A percentile compares a stretch with the other conserved stretches of the same genome.
Conservation (phyloP, 108 stramenopile species). For the Cylindrotheca fusiformis region DNA sequence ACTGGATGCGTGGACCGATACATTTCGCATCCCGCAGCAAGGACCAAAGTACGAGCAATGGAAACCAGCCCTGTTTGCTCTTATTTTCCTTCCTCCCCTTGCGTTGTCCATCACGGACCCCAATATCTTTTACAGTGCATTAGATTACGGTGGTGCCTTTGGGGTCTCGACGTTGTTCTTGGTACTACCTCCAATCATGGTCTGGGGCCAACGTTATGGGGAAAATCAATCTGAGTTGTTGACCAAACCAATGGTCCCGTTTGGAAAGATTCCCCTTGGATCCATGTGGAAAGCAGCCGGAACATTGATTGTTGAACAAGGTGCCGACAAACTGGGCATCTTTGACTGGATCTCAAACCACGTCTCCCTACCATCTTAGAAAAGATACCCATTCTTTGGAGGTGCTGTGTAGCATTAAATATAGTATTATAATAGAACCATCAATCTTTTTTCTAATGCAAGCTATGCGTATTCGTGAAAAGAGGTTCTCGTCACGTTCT, state of each 20-base stretch:
- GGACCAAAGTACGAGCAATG: slow-evolving; percentile 49
- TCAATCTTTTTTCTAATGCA: too few species aligned
- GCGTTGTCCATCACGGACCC: slow-evolving; percentile 41
- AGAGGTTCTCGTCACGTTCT: too few species aligned
- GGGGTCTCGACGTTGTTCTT: slow-evolving; percentile 69
- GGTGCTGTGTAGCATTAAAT: too few species aligned
- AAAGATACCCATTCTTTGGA: too few species aligned
- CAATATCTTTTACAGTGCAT: slow-evolving; percentile 53
- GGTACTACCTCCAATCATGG: slow-evolving; percentile 72
- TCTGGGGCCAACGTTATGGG: slow-evolving; percentile 73
- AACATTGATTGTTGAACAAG: slow-evolving; percentile 75
- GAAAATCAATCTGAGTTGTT: slow-evolving; percentile 37
- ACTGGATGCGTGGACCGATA: slow-evolving; percentile 76
- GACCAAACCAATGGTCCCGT: slow-evolving; percentile 60
- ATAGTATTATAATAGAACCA: too few species aligned
- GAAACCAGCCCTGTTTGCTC: slow-evolving; percentile 57
- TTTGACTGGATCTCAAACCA: slow-evolving; percentile 36
- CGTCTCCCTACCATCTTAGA: too few species aligned
- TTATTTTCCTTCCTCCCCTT: slow-evolving; percentile 51
- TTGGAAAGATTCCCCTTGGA: slow-evolving; percentile 66
- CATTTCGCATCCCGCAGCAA: slow-evolving; percentile 26
- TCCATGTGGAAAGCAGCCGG: slow-evolving; percentile 76
- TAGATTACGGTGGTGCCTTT: slow-evolving; percentile 78
- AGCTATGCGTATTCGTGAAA: too few species aligned
- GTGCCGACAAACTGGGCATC: slow-evolving; percentile 71